phyloP scores from a whole-genome alignment of 176 grass and related monocot species.

The Musa troglodytarum region DNA sequence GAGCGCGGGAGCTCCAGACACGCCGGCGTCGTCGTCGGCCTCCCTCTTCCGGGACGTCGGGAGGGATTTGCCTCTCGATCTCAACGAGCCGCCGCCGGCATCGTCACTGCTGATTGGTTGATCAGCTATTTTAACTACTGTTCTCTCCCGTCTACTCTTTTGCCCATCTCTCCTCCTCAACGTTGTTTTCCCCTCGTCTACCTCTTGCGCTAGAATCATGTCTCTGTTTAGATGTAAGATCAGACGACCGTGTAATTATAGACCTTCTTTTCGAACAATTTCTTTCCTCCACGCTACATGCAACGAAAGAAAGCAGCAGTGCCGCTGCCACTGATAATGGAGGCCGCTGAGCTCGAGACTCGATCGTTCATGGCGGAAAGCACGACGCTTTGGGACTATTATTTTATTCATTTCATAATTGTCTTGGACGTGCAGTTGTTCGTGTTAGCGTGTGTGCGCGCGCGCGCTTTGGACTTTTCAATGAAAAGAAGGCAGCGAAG shows the following conservation, averaged over 20 bases:
- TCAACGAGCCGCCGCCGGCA: conserved; percentile 66
- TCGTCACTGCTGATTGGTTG: conserved; percentile 9
- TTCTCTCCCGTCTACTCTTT: too few species aligned
- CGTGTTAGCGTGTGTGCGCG: neutral
- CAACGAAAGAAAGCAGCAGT: too few species aligned
- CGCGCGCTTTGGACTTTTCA: neutral
- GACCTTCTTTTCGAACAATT: too few species aligned
- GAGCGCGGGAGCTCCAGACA: neutral
- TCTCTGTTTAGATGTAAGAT: too few species aligned
- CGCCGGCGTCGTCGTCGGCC: neutral
- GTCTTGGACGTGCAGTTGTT: neutral
- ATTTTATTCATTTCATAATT: neutral
- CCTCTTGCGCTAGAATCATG: neutral
- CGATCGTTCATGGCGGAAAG: conserved; percentile 2
- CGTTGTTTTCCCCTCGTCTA: neutral
- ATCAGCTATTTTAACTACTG: neutral
- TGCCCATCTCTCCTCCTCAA: too few species aligned
- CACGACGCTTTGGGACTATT: neutral
- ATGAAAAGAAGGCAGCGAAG: conserved; percentile 4
- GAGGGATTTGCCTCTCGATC: conserved; percentile 54
- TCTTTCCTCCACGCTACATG: too few species aligned
- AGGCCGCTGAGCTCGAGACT: neutral
- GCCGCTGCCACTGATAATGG: too few species aligned
- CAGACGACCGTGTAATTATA: too few species aligned
- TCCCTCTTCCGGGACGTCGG: conserved; percentile 5